Base-by-base conservation (phyloP, 2,329 filamentous ascomycete genomes). In the Lachnellula arida region DNA sequence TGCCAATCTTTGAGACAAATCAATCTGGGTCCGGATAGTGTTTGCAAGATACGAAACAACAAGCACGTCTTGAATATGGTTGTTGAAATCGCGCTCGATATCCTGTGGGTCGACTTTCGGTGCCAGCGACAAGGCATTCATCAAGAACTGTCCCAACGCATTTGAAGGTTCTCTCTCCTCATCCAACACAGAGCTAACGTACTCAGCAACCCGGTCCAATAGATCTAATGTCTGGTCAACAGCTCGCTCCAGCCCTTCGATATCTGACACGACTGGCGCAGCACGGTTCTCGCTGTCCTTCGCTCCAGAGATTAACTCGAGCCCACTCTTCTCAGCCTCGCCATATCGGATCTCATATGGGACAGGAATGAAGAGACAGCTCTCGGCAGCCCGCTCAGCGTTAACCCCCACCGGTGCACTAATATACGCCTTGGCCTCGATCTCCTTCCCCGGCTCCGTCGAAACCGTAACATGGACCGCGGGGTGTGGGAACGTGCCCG, bases 41-140 rank as follows among this genome's bases (percentile, higher is more conserved):
- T 97, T 99, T 73, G 94, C 91, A 63, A 99, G 83, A 79, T 99
- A 99, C 65, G 91, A 96, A 68, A 99, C 92, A 74, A 97, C 92
- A 64, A 99, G 86, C 59, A 99, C 92, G 74, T 99, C 94, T 79
- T 99, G 94, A 75, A 99, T 91, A 78, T 99, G 94, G 80, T 96
- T 96, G 85, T 99, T 99, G 84, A 99, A 99, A 79, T 97, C 92
- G 72, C 88, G 83, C 81, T 99, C 94, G 71, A 99, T 92, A 72
- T 95, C 88, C 60, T 85, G 82, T 39, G 87, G 79, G 68, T 96
- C 90, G 59, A 97, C 94, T 82, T 97, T 99, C 69, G 94, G 94
- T 54, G 93, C 91, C 61, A 99, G 79, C 47, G 89, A 92, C 61
- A 99, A 83, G 40, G 93, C 87, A 74, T 96, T 96, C 81, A 97